Evolutionary conservation across 1,284 basidiomycete species (phyloP).

Genomic region (Cryptococcus maquisensis): DNA sequence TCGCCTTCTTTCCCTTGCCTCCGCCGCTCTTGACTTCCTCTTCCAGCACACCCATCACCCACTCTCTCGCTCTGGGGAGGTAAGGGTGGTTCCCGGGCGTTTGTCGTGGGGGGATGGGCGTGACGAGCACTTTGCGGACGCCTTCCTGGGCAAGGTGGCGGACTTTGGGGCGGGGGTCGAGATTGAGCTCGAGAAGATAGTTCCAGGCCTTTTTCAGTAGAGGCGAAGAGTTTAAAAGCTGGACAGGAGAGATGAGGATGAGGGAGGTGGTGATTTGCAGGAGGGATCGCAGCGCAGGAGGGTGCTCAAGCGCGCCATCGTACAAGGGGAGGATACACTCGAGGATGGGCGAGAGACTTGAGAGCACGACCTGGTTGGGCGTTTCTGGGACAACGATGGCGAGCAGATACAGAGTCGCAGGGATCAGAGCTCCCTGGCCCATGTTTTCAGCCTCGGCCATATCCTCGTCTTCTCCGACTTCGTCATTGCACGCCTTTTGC

Average conservation of each 20-base stretch:
- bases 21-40: conserved; percentile 60
- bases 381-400: conserved; percentile 71
- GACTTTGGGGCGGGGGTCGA: conserved; percentile 90
- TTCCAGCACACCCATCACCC: conserved; percentile 65
- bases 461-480: conserved; percentile 40
- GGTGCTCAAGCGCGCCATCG: conserved; percentile 44
- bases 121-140: conserved; percentile 67
- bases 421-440: conserved; percentile 71
- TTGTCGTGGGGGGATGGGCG: conserved; percentile 68
- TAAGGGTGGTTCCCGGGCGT: conserved; percentile 69
- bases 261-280: conserved; percentile 61
- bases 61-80: conserved; percentile 67
- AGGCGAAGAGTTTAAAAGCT: conserved; percentile 64
- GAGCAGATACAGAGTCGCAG: conserved; percentile 84
- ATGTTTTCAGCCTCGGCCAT: conserved; percentile 45
- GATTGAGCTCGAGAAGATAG: conserved; percentile 73
- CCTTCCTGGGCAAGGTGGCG: conserved; percentile 85
- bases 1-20: conserved; percentile 60
- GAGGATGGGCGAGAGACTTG: conserved; percentile 46
- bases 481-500: conserved; percentile 42
- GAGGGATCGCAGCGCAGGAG: conserved; percentile 46
- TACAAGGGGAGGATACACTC: conserved; percentile 76
- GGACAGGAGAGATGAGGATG: conserved; percentile 67
- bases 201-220: conserved; percentile 62
- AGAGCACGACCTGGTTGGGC: conserved; percentile 49